Conservation (phyloP, 805 yeast species). For the Wickerhamiella azyma region DNA sequence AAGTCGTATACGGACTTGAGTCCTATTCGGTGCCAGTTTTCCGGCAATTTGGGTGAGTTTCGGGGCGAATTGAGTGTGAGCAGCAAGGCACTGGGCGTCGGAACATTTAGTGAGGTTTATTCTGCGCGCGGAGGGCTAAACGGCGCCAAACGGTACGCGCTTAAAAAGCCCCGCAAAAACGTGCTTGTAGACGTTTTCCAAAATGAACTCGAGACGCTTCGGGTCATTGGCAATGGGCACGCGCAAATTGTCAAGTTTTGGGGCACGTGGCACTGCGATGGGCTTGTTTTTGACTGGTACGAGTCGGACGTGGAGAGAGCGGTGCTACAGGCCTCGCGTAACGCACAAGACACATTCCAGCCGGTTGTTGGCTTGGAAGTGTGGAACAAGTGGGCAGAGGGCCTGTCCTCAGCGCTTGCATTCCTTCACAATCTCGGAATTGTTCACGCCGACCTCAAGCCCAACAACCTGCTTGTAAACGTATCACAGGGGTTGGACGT, state of each 20-base stretch:
- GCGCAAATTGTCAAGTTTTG: not conserved
- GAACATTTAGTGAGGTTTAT: conserved; percentile 5
- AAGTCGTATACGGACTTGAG: not conserved
- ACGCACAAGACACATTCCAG: conserved; percentile 7
- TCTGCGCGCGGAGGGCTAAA: not conserved
- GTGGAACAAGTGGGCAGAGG: conserved; percentile 21
- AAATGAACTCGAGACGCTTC: not conserved
- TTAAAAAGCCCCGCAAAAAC: conserved; percentile 4
- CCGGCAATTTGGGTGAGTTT: not conserved
- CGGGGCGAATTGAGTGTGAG: not conserved
- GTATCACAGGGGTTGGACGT: conserved; percentile 7
- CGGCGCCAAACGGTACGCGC: not conserved
- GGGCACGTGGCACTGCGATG: not conserved
- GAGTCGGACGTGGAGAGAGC: conserved; percentile 11
- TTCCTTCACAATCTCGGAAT: conserved; percentile 19
- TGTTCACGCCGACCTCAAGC: conserved; percentile 38
- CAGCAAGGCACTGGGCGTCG: not conserved
- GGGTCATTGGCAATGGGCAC: not conserved
- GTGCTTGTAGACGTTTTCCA: not conserved
- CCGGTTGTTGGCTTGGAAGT: conserved; percentile 18
- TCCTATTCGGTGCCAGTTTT: not conserved
- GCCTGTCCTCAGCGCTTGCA: conserved; percentile 18
- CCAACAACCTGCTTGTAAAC: conserved; percentile 31
- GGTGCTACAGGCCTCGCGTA: not conserved
- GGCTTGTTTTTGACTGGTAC: conserved; percentile 16